Base-by-base conservation (phyloP, 306 rosid genomes). In the Rosa rugosa region DNA sequence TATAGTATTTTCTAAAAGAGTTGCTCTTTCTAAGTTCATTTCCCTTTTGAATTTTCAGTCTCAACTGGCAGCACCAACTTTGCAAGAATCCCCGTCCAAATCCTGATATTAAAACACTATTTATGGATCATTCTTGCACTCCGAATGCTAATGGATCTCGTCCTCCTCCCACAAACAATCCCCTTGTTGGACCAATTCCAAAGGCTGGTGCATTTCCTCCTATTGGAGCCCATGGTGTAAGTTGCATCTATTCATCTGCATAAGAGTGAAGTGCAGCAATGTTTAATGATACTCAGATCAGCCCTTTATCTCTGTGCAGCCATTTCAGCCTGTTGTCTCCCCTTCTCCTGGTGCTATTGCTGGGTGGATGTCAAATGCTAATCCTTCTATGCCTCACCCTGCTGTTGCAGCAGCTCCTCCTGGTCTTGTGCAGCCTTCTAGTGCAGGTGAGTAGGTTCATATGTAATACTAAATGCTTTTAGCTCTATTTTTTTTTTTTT, bases 21-120 rank as follows among this genome's bases (percentile, higher is more conserved):
- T 18, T 72, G 50, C 51, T 16, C 41, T 20, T 50, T 14, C 50
- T 51, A 75, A 59, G 36, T 59, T 80, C 60, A 81, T 78, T 50
- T 12, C 47, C 41, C 68, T 10, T 71, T 66, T 72, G 69, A 65
- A 44, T 53, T 73, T 77, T 69, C 84, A 85, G 88, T 79, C 70
- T 85, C 77, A 85, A 85, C 65, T 85, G 88, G 85, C 85, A 85
- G 75, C 88, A 85, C 83, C 88, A 85, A 54, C 88, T 85, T 75
- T 85, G 88, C 85, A 81, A 85, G 85, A 81, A 75, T 75, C 88
- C 88, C 65, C 88, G 88, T 54, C 81, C 88, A 38, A 85, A 85
- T 78, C 88, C 88, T 64, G 88, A 85, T 71, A 85, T 85, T 54
- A 85, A 85, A 81, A 85, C 88, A 56, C 81, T 85, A 34, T 85